Percentiles rank a stretch among this genome's conserved stretches.
Conservation (phyloP, 495 filamentous ascomycete species). For the Rhypophila decipiens region DNA sequence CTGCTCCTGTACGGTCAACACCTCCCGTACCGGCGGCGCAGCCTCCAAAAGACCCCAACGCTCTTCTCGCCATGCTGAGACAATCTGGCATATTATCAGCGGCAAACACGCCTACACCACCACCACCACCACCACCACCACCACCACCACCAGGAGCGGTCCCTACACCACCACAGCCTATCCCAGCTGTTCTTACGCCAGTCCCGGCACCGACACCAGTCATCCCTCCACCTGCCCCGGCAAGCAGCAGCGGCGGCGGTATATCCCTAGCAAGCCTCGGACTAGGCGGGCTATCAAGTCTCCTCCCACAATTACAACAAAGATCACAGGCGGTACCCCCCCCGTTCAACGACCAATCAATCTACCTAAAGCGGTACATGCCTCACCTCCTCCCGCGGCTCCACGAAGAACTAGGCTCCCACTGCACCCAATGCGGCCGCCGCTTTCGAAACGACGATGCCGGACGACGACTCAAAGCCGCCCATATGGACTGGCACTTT, state of each 20-base stretch:
- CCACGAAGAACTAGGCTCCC: constrained; percentile 72
- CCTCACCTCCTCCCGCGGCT: constrained; percentile 64
- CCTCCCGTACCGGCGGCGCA: constrained; percentile 23
- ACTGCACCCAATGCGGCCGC: constrained; percentile 85
- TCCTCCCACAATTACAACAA: no score
- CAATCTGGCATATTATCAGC: constrained; percentile 42
- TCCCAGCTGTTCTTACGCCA: no score
- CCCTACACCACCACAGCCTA: constrained; percentile 16
- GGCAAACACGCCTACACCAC: not conserved
- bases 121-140: no score
- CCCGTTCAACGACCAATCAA: constrained; percentile 13
- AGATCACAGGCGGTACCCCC: no score
- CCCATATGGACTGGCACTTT: constrained; percentile 98
- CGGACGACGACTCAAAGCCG: constrained; percentile 77
- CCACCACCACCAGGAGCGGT: no score
- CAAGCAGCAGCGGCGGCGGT: no score
- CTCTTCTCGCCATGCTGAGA: constrained; percentile 43
- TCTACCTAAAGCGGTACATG: constrained; percentile 49
- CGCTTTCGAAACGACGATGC: constrained; percentile 72
- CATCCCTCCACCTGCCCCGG: no score
- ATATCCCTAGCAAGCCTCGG: no score
- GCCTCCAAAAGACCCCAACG: constrained; percentile 16
- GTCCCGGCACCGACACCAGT: no score
- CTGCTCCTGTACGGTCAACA: constrained; percentile 22
- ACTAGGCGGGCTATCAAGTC: no score